phyloP scores from a whole-genome alignment of 441 rosid genomes.

The Mallotus japonicus region DNA sequence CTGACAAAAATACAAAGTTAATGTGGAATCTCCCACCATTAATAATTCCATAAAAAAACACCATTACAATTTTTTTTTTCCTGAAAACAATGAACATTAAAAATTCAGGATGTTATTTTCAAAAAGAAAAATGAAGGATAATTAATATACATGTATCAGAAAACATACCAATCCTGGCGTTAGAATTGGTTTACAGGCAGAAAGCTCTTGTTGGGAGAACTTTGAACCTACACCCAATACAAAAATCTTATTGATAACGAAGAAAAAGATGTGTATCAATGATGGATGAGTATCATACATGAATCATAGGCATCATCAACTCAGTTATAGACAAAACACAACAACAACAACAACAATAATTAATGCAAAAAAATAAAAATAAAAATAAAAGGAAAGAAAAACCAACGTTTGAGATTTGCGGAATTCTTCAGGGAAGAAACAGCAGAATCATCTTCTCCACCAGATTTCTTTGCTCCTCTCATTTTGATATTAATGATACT shows the following conservation, averaged over 20 bases:
- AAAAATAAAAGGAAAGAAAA: background rate
- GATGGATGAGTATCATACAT: too few species aligned
- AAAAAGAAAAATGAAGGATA: background rate
- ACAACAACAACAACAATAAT: too few species aligned
- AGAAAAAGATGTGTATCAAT: too few species aligned
- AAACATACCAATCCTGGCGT: conserved; percentile 67
- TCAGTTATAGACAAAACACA: too few species aligned
- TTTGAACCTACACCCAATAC: conserved; percentile 49
- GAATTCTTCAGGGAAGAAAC: conserved; percentile 8
- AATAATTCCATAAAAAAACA: too few species aligned
- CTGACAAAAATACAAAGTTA: too few species aligned
- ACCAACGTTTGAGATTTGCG: conserved; percentile 11
- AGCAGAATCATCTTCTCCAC: conserved; percentile 1
- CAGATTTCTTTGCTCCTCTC: conserved; percentile 16
- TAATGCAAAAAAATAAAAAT: too few species aligned
- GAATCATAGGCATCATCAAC: too few species aligned
- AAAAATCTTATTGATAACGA: background rate
- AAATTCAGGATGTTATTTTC: too few species aligned
- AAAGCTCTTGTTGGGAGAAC: conserved; percentile 84
- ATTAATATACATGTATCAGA: background rate
- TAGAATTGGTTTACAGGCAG: conserved; percentile 87
- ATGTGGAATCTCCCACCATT: too few species aligned
- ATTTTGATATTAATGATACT: conserved; percentile 13
- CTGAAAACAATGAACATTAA: too few species aligned
- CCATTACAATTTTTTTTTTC: too few species aligned